Evolutionary conservation across 495 filamentous ascomycete species (phyloP), one percentile per base, ranked within the genome.

Genomic region (Neurospora intermedia): DNA sequence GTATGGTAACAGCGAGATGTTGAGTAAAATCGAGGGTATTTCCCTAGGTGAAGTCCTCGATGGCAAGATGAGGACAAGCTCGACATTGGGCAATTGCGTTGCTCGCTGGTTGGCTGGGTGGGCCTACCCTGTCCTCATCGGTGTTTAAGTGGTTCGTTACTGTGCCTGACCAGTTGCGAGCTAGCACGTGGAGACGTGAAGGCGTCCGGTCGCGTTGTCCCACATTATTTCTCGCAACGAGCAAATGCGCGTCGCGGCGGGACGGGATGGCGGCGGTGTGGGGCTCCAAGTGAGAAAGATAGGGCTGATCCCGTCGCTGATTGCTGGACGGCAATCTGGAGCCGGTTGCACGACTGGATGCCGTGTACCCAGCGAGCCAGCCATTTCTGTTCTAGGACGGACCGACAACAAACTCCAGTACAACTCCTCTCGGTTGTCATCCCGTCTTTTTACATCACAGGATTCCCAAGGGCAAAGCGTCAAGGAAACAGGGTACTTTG

Each of bases 111-210:
- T 66, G 54, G 71, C 35, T 23, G 35, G 48, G 71, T 35, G 15
- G 59, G 71, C 11, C 23, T 23, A 23, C 40, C 41, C 43, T 48
- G 69, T 71, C 38, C 69, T 66, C 54, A 31, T 16, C 27, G 54
- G 54, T 18, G 27, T 66, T 66, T 66, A 18, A 66, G 54, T 62
- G 54, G 54, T 18, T 66, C 15, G 23, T 62, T 35, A 15, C 54
- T 27, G 27, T 66, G 54, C 54, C 54, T 15, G 54, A 27, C 54
- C 54, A 66, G 54, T 38, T 66, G 54, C 13, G 16, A 35, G 54
- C 54, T 66, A 35, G 69, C 77, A 78, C 77, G 77, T 78, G 77
- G 31, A 48, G 43, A 75, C 77, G 77, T 73, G 74, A 15, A 43
- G 45, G 46, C 40, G 39, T 11, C 7, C 7, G 16, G 69, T 74